Evolutionary conservation across 306 rosid species (phyloP), one percentile per base, ranked within the genome.

Genomic region (Cajanus cajan): DNA sequence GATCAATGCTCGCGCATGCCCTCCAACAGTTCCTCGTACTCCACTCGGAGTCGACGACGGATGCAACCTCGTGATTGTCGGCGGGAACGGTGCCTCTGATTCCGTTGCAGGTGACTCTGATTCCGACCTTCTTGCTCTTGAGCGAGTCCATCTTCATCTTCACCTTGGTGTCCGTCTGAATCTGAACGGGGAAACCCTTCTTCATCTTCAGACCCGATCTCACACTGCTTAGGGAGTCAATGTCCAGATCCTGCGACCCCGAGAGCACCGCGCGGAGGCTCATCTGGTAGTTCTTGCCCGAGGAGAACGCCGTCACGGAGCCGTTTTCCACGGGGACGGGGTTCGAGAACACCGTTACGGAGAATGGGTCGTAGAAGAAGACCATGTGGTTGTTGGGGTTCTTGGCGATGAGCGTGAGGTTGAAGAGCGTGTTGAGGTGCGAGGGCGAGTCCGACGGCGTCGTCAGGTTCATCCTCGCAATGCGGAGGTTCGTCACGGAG

Each of bases 91-190:
- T 73, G 8, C 92, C 99, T 63, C 65, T 87, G 59, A 95, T 86
- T 12, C 90, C 96, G 0, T 77, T 84, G 66, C 99, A 95, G 16
- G 78, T 87, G 8, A 95, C 98, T 80, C 99, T 84, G 31, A 95
- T 91, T 10, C 98, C 98, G 0, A 93, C 96, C 72, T 84, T 91
- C 88, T 89, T 90, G 82, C 86, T 86, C 76, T 80, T 90, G 34
- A 96, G 16, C 79, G 83, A 75, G 10, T 91, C 99, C 88, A 93
- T 81, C 87, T 86, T 89, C 86, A 96, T 87, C 80, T 82, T 88
- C 85, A 96, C 96, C 68, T 81, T 87, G 8, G 99, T 96, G 24
- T 96, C 97, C 94, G 93, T 84, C 82, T 90, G 88, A 59, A 96
- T 80, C 89, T 18, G 72, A 76, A 96, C 19, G 28, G 97, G 93